Evolutionary conservation across 441 rosid genomes (phyloP), one percentile per base, ranked within the genome.

Genomic region (Manihot esculenta): DNA sequence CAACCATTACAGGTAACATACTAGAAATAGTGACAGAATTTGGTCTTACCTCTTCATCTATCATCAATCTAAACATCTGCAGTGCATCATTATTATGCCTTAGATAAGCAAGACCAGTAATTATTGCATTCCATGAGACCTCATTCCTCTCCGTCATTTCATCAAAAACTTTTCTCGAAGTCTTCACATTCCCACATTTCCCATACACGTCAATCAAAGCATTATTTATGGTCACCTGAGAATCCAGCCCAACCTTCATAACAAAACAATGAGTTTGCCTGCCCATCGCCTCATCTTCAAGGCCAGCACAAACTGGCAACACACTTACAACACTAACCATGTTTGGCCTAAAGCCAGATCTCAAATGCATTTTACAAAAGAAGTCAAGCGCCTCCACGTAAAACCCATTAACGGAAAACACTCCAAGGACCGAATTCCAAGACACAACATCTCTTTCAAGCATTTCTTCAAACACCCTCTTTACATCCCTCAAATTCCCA

Each of bases 121-220:
- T 92, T 51, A 94, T 78, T 18, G 89, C 90, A 85, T 92, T 94
- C 99, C 97, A 94, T 23, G 92, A 80, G 51, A 92, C 89, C 74
- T 82, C 91, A 78, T 86, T 89, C 80, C 84, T 94, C 68, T 82
- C 88, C 6, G 77, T 83, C 83, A 89, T 80, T 69, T 74, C 86
- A 74, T 89, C 83, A 57, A 94, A 89, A 75, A 92, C 88, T 62
- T 62, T 71, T 47, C 78, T 63, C 0, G 97, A 94, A 66, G 55
- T 72, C 33, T 82, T 77, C 71, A 86, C 77, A 71, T 82, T 77
- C 78, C 92, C 87, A 10, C 99, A 94, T 80, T 92, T 94, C 4
- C 86, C 81, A 50, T 92, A 90, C 88, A 87, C 88, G 77, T 92
- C 95, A 82, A 90, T 81, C 68, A 92, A 76, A 57, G 89, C 80